A percentile compares a stretch with the other conserved stretches of the same genome.
These are phyloP conservation scores for Przewalskia tangutica DNA, from an alignment of 257 asterid species.

Conservation along the genomic window DNA sequence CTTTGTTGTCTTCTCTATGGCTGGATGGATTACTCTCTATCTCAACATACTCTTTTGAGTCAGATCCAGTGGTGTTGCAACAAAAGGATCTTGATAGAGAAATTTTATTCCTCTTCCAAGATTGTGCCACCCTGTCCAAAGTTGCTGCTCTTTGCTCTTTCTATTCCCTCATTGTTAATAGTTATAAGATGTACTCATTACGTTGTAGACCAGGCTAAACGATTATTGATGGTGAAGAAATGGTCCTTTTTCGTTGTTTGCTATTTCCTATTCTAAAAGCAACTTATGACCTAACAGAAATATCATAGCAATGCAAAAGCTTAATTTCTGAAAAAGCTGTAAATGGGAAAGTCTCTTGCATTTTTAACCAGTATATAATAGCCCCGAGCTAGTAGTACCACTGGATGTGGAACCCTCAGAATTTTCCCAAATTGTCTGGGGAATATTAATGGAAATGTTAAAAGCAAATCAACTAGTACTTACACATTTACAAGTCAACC, in stretches of 20 bases:
- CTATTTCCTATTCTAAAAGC: not conserved
- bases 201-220: not conserved
- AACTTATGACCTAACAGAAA: not conserved
- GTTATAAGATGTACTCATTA: not conserved
- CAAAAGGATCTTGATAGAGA: not conserved
- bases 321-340: not conserved
- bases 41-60: constrained; percentile 61
- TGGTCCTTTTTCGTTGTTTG: not conserved
- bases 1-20: constrained; percentile 82
- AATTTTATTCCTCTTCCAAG: not conserved
- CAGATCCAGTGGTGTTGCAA: not conserved
- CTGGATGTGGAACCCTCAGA: not conserved
- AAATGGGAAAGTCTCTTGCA: not conserved
- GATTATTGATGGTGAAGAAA: not conserved
- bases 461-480: not conserved
- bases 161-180: not conserved
- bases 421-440: not conserved
- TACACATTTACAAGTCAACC: not conserved
- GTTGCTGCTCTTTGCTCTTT: not conserved
- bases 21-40: constrained; percentile 87
- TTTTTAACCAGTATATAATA: not conserved
- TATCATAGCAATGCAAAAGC: not conserved
- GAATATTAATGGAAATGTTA: not conserved
- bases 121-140: not conserved
- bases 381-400: not conserved